Base-by-base conservation (phyloP, 768 basidiomycete genomes). In the Lentinula sp. region DNA sequence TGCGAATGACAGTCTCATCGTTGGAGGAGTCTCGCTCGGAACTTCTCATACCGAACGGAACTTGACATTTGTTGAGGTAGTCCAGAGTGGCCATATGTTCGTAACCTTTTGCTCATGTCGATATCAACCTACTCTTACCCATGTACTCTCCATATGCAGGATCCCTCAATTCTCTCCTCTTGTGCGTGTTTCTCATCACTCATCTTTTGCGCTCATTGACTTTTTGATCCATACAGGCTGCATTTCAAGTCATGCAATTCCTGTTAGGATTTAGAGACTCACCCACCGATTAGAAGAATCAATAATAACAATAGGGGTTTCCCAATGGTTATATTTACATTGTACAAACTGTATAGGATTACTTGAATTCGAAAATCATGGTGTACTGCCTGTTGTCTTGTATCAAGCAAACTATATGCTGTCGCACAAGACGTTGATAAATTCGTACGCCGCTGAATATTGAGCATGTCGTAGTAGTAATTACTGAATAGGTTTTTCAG, bases 61-160 rank as follows among this genome's bases (percentile, higher is more conserved):
- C 12, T 69, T 91, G 65, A 85, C 88, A 0, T 90, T 85, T 63
- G 75, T 79, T 35, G 89, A 92, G 66, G 82, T 92, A 20, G 76
- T 66, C 23, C 78, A 89, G 6, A 85, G 84, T 64, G 90, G 89
- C 16, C 89, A 91, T 64, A 90, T 91, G 88, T 86, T 66, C 63
- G 73, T 71, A 37, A 9, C 32, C 42, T 23, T 16, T 20, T 18
- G 15, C 39, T 53, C 53, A 16, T 59, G n/a, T 35, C 6, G 32
- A 23, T 41, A 1, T 59, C 13, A 33, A 45, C 12, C 36, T 16
- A 48, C 39, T 57, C 43, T 42, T 5, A 43, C 32, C 12, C 60
- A 13, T 20, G 32, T 16, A 50, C 15, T 23, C 42, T 32, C 35
- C 28, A 28, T 28, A 28, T 3, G 8, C 53, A 86, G 85, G 84